Percentiles rank a stretch among this genome's conserved stretches.
phyloP scores from a whole-genome alignment of 257 asterid genomes.

The Striga asiatica region DNA sequence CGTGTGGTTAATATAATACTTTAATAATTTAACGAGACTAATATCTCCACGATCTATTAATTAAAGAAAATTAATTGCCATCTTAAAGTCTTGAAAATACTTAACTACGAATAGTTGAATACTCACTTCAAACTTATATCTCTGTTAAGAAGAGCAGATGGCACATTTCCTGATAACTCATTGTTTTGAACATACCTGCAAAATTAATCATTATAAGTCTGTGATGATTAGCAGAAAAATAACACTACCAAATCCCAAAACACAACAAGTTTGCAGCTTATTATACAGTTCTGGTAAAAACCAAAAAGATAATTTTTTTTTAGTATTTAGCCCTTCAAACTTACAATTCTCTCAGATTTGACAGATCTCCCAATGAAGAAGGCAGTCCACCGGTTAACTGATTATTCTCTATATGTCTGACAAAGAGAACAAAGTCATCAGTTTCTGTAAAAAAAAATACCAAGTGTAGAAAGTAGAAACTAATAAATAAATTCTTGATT shows the following conservation, averaged over 20 bases:
- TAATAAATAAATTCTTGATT: neutral
- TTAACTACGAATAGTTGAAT: too few species aligned
- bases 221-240: neutral
- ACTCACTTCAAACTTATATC: slow-evolving; percentile 68
- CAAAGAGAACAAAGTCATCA: slow-evolving; percentile 18
- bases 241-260: too few species aligned
- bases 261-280: too few species aligned
- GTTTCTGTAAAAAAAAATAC: slow-evolving; percentile 4
- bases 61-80: neutral
- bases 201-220: neutral
- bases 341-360: slow-evolving; percentile 81
- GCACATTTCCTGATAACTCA: slow-evolving; percentile 55
- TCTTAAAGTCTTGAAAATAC: slow-evolving; percentile 5
- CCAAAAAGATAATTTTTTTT: neutral
- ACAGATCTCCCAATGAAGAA: slow-evolving; percentile 46
- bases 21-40: too few species aligned
- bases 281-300: too few species aligned
- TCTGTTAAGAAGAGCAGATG: slow-evolving; percentile 58
- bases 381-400: slow-evolving; percentile 67
- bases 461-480: neutral
- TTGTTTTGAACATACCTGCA: slow-evolving; percentile 87
- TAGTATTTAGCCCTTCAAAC: slow-evolving; percentile 23
- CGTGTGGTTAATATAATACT: slow-evolving; percentile 1
- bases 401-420: slow-evolving; percentile 86
- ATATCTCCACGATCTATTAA: neutral